Percentiles rank a stretch among this genome's conserved stretches.
Evolutionary conservation across 805 yeast genomes (phyloP).

Genomic region (Lipomyces yamanashiensis): DNA sequence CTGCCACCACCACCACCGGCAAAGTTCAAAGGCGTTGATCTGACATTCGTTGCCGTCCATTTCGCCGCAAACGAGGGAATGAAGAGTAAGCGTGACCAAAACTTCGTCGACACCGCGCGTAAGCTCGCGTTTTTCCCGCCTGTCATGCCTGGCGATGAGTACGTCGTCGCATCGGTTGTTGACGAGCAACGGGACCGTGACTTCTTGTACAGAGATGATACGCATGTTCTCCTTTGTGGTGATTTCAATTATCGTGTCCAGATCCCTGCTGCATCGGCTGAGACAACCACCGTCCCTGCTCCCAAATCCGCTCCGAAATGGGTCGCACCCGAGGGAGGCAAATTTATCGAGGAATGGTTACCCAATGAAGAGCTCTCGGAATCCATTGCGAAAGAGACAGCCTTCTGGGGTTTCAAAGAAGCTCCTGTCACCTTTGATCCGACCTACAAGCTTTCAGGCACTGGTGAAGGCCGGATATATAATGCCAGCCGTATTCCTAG

Average conservation of each 20-base stretch:
- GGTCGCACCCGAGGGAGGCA: constrained; percentile 15
- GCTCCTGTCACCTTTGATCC: constrained; percentile 69
- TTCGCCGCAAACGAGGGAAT: constrained; percentile 80
- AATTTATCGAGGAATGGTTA: constrained; percentile 41
- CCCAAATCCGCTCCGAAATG: constrained; percentile 14
- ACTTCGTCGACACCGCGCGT: constrained; percentile 56
- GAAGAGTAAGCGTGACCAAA: constrained; percentile 56
- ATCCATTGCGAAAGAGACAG: constrained; percentile 46
- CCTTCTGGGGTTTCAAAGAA: constrained; percentile 70
- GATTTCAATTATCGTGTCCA: constrained; percentile 76
- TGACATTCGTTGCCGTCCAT: constrained; percentile 74
- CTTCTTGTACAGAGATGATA: constrained; percentile 55
- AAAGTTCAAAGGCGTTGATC: constrained; percentile 40
- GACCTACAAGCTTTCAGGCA: constrained; percentile 68
- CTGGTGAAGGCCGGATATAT: constrained; percentile 48
- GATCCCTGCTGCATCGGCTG: background rate
- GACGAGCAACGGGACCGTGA: constrained; percentile 48
- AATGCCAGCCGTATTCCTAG: constrained; percentile 70
- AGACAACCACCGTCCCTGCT: background rate
- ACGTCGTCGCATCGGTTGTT: constrained; percentile 13
- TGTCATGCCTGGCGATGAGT: constrained; percentile 18
- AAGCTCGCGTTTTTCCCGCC: constrained; percentile 58
- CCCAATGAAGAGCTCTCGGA: constrained; percentile 56
- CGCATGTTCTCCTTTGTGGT: constrained; percentile 77
- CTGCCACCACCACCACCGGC: constrained; percentile 15